These are phyloP conservation scores for Tricholoma matsutake DNA, from an alignment of 768 basidiomycete genomes.

Conservation along the genomic window DNA sequence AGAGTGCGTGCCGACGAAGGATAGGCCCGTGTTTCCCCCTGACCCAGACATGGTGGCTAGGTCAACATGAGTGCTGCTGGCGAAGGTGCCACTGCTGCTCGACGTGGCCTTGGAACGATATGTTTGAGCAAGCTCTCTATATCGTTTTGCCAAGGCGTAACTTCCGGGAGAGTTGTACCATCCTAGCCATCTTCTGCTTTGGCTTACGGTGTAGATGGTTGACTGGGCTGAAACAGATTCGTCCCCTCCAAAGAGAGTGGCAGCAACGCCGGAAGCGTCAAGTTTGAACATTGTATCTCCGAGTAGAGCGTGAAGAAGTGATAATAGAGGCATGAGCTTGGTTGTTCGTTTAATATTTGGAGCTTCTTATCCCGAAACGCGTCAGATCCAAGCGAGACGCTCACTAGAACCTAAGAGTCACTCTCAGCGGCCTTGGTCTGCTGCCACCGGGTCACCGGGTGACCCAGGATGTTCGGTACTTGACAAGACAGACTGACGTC, in stretches of 20 bases:
- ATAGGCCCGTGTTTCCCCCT: conserved; percentile 23
- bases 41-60: conserved; percentile 24
- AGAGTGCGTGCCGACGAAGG: conserved; percentile 22
- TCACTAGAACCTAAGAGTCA: too few relatives aligned
- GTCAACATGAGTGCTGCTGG: conserved; percentile 29
- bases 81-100: conserved; percentile 9
- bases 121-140: conserved; percentile 27
- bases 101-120: conserved; percentile 24
- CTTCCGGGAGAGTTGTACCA: conserved; percentile 36
- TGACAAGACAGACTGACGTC: too few relatives aligned
- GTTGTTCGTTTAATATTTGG: too few relatives aligned
- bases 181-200: conserved; percentile 30
- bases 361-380: too few relatives aligned
- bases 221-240: conserved; percentile 33
- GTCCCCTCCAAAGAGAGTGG: conserved; percentile 32
- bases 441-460: too few relatives aligned
- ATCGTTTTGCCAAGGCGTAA: conserved; percentile 27
- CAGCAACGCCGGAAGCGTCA: conserved; percentile 24
- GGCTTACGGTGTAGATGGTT: conserved; percentile 26
- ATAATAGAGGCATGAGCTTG: too few relatives aligned
- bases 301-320: background rate
- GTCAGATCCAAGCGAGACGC: too few relatives aligned
- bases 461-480: too few relatives aligned
- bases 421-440: too few relatives aligned
- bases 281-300: background rate